Evolutionary conservation across 495 filamentous ascomycete species (phyloP).

Genomic region (Aspergillus affinis): DNA sequence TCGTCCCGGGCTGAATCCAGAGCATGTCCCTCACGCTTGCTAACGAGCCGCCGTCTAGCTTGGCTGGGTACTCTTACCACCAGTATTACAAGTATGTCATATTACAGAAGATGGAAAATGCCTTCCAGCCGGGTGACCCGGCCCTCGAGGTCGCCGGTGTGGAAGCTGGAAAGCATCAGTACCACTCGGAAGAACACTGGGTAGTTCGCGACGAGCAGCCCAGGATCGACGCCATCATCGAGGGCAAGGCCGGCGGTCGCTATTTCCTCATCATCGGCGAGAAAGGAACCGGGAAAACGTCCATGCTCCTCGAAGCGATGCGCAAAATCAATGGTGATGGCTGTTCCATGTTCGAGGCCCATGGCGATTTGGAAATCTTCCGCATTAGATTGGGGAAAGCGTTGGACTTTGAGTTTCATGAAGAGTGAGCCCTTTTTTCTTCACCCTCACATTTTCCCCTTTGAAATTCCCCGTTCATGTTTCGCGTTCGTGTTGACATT

Average conservation of each 20-base stretch:
- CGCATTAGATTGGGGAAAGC: slow-evolving; percentile 88
- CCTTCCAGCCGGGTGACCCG: slow-evolving; percentile 91
- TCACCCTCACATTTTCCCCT: no score
- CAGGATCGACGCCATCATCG: slow-evolving; percentile 74
- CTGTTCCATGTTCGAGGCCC: slow-evolving; percentile 91
- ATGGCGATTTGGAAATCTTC: slow-evolving; percentile 93
- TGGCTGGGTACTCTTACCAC: slow-evolving; percentile 84
- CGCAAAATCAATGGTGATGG: slow-evolving; percentile 82
- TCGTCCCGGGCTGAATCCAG: slow-evolving; percentile 15
- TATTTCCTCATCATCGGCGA: slow-evolving; percentile 95
- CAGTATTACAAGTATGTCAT: slow-evolving; percentile 85
- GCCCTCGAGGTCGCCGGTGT: slow-evolving; percentile 85
- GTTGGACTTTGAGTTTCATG: slow-evolving; percentile 88
- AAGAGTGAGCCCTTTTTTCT: slow-evolving; percentile 39
- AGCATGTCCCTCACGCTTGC: slow-evolving; percentile 6
- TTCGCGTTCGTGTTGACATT: not conserved
- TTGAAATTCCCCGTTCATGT: not conserved
- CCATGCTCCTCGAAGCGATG: slow-evolving; percentile 95
- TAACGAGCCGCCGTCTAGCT: slow-evolving; percentile 34
- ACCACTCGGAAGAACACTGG: slow-evolving; percentile 70
- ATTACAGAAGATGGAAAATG: slow-evolving; percentile 84
- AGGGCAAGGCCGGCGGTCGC: slow-evolving; percentile 66
- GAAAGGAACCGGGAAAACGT: slow-evolving; percentile 93
- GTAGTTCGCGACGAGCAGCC: slow-evolving; percentile 76
- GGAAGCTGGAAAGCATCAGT: slow-evolving; percentile 53